Conservation (phyloP, 2,329 filamentous ascomycete species). For the Neonectria coccinea region DNA sequence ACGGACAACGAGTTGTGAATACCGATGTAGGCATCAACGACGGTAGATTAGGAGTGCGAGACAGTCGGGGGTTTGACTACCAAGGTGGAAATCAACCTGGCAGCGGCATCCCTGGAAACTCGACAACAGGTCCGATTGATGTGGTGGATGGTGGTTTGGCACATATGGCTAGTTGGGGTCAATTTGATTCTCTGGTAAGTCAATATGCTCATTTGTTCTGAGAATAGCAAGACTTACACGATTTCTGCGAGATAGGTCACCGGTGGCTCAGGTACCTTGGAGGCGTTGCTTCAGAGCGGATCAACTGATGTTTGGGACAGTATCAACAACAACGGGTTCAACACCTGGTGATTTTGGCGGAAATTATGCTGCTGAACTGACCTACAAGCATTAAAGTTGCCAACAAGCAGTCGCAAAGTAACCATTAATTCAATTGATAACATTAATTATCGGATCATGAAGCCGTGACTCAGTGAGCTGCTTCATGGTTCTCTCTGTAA, state of each 20-base stretch:
- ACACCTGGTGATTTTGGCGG: conserved; percentile 6
- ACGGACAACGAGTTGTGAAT: background rate
- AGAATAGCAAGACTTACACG: background rate
- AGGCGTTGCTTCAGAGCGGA: conserved; percentile 4
- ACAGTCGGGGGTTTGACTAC: background rate
- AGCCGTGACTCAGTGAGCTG: too few species aligned
- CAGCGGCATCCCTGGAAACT: background rate
- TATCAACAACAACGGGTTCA: conserved; percentile 8
- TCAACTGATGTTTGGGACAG: conserved; percentile 9
- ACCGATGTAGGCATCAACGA: background rate
- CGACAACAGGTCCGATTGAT: conserved; percentile 24
- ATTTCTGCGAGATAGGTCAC: conserved; percentile 19
- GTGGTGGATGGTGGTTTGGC: conserved; percentile 1
- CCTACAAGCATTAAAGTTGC: background rate
- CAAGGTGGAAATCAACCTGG: background rate
- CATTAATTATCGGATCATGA: too few species aligned
- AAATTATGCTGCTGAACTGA: too few species aligned
- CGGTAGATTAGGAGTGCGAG: background rate
- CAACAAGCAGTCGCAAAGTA: background rate
- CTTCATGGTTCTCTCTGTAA: too few species aligned
- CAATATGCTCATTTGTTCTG: background rate
- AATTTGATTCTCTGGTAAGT: conserved; percentile 38
- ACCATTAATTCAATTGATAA: too few species aligned
- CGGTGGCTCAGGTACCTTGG: conserved; percentile 28
- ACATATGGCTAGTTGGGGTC: conserved; percentile 41